Conservation (phyloP, 2,329 filamentous ascomycete species). For the Paraphaeosphaeria sporulosa region DNA sequence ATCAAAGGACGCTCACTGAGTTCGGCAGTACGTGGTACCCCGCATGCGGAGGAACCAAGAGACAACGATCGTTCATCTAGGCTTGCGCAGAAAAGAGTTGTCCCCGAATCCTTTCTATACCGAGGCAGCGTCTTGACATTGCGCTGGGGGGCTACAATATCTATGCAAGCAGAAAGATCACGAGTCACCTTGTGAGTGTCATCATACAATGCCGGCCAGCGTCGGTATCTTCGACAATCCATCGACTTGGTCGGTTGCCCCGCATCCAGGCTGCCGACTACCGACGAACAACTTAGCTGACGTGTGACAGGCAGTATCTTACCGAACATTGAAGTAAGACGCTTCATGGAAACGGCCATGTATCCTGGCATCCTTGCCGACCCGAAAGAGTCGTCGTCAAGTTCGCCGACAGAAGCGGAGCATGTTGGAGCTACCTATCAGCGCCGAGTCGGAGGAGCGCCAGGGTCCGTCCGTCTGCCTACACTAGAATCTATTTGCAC, state of each 20-base stretch:
- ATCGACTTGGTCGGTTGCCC: neutral
- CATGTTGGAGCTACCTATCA: too few species aligned
- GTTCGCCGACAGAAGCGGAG: neutral
- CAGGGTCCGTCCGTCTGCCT: neutral
- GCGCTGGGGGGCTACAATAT: neutral
- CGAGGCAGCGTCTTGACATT: neutral
- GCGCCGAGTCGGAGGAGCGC: neutral
- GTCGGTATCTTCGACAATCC: constrained; percentile 27
- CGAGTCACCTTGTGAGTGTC: constrained; percentile 26
- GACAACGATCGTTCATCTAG: constrained; percentile 38
- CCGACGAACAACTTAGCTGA: neutral
- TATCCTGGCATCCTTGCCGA: too few species aligned
- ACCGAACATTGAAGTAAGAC: too few species aligned
- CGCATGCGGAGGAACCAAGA: constrained; percentile 37
- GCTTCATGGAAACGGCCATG: too few species aligned
- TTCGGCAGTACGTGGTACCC: constrained; percentile 41
- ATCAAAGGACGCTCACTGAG: constrained; percentile 29
- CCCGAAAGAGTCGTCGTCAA: neutral
- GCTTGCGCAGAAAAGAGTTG: neutral
- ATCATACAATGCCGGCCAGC: constrained; percentile 17
- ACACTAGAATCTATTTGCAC: neutral
- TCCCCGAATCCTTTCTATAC: neutral
- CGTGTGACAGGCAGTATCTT: too few species aligned
- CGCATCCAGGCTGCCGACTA: constrained; percentile 5
- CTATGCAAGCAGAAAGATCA: too few species aligned